phyloP scores from a whole-genome alignment of 768 basidiomycete species.

The Mrakia frigida region DNA sequence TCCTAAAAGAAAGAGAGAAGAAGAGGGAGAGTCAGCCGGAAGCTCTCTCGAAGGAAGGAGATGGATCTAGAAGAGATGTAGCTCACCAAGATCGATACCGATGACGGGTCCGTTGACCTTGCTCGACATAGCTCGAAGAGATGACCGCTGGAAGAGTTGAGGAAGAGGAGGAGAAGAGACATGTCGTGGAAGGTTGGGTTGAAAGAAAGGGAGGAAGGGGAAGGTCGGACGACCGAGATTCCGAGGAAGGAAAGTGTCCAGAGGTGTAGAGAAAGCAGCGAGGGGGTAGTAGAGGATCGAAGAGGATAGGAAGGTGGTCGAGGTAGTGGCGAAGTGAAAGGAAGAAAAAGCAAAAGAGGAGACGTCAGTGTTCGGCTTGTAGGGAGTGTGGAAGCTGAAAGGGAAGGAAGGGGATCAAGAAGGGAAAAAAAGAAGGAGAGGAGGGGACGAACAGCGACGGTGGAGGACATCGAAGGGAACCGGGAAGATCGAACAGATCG shows the following conservation, averaged over 20 bases:
- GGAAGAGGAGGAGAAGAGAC: not conserved
- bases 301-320: no score
- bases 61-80: slow-evolving; percentile 45
- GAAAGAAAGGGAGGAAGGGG: not conserved
- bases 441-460: slow-evolving; percentile 10
- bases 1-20: slow-evolving; percentile 20
- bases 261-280: not conserved
- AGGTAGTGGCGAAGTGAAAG: not conserved
- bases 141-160: not conserved
- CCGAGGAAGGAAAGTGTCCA: not conserved
- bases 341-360: not conserved
- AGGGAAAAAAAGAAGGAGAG: not conserved
- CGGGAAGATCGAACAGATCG: slow-evolving; percentile 28
- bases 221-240: slow-evolving; percentile 3
- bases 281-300: not conserved
- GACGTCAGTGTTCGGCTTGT: not conserved
- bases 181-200: not conserved
- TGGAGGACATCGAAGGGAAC: slow-evolving; percentile 15
- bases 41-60: slow-evolving; percentile 46
- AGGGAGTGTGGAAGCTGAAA: not conserved
- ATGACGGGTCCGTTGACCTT: slow-evolving; percentile 86
- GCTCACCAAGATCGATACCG: slow-evolving; percentile 83
- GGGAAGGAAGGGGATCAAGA: not conserved
- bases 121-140: slow-evolving; percentile 31
- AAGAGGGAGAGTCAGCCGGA: not conserved